Evolutionary conservation across 768 basidiomycete genomes (phyloP).

Genomic region (Tephrocybe sp.): DNA sequence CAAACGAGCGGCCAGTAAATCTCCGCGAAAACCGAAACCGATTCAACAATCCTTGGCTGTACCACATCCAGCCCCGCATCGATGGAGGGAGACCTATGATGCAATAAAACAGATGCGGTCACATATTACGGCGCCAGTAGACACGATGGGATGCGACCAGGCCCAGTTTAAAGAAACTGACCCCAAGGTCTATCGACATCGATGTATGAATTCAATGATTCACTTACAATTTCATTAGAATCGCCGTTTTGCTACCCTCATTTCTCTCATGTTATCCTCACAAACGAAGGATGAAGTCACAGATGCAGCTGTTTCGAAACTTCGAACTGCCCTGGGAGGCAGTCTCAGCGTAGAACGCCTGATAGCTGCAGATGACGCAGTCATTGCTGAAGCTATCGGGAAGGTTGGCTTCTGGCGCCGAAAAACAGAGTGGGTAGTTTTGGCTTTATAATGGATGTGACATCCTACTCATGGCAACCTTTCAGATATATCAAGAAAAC

Average conservation of each 20-base stretch:
- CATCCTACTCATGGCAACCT: background rate
- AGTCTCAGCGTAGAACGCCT: constrained; percentile 74
- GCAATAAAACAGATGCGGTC: constrained; percentile 76
- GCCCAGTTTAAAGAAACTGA: constrained; percentile 62
- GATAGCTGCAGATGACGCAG: constrained; percentile 54
- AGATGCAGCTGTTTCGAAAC: constrained; percentile 70
- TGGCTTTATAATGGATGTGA: background rate
- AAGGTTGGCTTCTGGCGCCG: constrained; percentile 94
- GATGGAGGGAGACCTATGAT: constrained; percentile 70
- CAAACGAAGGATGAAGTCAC: constrained; percentile 95
- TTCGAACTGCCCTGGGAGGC: constrained; percentile 73
- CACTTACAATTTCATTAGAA: constrained; percentile 45
- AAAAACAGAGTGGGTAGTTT: constrained; percentile 69
- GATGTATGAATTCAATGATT: background rate
- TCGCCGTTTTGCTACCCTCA: constrained; percentile 76
- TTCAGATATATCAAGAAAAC: constrained; percentile 72
- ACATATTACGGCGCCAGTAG: constrained; percentile 77
- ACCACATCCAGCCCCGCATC: constrained; percentile 65
- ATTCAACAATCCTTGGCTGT: constrained; percentile 51
- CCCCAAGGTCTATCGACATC: constrained; percentile 49
- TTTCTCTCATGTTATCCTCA: constrained; percentile 93
- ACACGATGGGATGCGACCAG: constrained; percentile 85
- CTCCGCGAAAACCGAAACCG: constrained; percentile 51
- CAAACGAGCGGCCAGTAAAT: constrained; percentile 22
- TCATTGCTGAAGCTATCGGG: constrained; percentile 73